phyloP scores from a whole-genome alignment of 257 asterid genomes.

The Leptodermis oblonga region DNA sequence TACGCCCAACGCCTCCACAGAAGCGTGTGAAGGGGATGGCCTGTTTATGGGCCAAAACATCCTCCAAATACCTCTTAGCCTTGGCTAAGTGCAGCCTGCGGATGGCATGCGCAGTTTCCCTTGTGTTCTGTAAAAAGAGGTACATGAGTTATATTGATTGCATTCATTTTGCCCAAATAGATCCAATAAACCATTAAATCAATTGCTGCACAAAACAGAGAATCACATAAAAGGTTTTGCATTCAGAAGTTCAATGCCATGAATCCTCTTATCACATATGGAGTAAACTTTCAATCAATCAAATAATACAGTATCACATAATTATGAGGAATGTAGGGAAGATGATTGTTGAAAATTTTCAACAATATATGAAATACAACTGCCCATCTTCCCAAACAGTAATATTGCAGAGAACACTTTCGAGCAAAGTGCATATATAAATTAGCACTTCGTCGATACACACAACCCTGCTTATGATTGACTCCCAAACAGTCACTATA shows the following conservation, averaged over 20 bases:
- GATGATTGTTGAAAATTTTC: constrained; percentile 30
- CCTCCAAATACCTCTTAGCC: constrained; percentile 90
- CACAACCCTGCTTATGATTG: constrained; percentile 18
- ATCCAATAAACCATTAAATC: neutral
- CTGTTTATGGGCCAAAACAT: constrained; percentile 83
- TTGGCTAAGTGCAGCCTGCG: constrained; percentile 61
- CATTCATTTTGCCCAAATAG: neutral
- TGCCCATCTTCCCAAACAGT: constrained; percentile 27
- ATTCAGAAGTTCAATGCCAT: neutral
- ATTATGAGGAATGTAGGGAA: constrained; percentile 14
- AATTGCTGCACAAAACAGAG: neutral
- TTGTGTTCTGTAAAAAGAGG: constrained; percentile 56
- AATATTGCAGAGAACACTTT: constrained; percentile 32
- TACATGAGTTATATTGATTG: neutral
- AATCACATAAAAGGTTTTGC: neutral
- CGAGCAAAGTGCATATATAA: constrained; percentile 17
- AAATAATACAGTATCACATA: neutral
- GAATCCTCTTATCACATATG: neutral
- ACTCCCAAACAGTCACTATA: neutral
- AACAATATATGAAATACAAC: constrained; percentile 20
- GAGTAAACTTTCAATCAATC: too few species aligned
- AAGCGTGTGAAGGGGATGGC: constrained; percentile 87
- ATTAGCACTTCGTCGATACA: constrained; percentile 22
- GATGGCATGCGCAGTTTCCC: constrained; percentile 85
- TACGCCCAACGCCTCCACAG: constrained; percentile 82